A percentile compares a stretch with the other conserved stretches of the same genome.
Evolutionary conservation across 371 early-diverging fungal species (phyloP).

Genomic region (Mucor plumbeus): DNA sequence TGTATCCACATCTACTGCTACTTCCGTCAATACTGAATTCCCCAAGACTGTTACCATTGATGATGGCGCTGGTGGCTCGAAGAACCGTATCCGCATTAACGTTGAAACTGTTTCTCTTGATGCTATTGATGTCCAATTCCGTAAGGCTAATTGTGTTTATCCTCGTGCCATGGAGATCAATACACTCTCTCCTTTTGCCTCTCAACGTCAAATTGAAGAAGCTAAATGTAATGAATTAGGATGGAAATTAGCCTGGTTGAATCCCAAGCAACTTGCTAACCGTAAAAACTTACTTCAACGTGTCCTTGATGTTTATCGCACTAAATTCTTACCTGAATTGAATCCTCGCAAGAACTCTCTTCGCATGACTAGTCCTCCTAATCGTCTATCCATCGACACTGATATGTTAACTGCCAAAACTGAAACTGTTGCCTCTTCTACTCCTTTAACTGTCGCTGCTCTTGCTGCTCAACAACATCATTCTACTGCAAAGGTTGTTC

Average conservation of each 20-base stretch:
- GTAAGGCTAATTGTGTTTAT: slow-evolving; percentile 51
- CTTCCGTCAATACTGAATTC: slow-evolving; percentile 3
- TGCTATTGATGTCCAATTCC: slow-evolving; percentile 45
- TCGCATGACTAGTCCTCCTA: slow-evolving; percentile 35
- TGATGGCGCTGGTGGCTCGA: slow-evolving; percentile 27
- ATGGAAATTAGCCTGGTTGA: slow-evolving; percentile 60
- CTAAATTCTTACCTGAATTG: slow-evolving; percentile 44
- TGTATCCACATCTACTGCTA: too few species aligned
- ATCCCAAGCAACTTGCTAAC: slow-evolving; percentile 52
- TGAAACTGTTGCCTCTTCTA: neutral
- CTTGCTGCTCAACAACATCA: slow-evolving; percentile 18
- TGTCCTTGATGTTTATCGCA: slow-evolving; percentile 53
- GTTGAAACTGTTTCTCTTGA: slow-evolving; percentile 51
- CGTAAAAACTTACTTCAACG: slow-evolving; percentile 52
- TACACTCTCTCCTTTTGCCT: slow-evolving; percentile 29
- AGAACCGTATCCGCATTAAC: slow-evolving; percentile 47
- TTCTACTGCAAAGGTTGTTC: slow-evolving; percentile 1
- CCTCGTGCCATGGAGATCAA: slow-evolving; percentile 52
- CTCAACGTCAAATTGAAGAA: slow-evolving; percentile 50
- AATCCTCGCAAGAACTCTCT: slow-evolving; percentile 46
- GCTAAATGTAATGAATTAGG: slow-evolving; percentile 52
- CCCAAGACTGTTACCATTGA: slow-evolving; percentile 38
- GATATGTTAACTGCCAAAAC: neutral
- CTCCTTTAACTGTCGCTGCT: slow-evolving; percentile 27
- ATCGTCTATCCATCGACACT: slow-evolving; percentile 25